Evolutionary conservation across 2,329 filamentous ascomycete species (phyloP), one percentile per base, ranked within the genome.

Genomic region (Aspergillus japonicus): DNA sequence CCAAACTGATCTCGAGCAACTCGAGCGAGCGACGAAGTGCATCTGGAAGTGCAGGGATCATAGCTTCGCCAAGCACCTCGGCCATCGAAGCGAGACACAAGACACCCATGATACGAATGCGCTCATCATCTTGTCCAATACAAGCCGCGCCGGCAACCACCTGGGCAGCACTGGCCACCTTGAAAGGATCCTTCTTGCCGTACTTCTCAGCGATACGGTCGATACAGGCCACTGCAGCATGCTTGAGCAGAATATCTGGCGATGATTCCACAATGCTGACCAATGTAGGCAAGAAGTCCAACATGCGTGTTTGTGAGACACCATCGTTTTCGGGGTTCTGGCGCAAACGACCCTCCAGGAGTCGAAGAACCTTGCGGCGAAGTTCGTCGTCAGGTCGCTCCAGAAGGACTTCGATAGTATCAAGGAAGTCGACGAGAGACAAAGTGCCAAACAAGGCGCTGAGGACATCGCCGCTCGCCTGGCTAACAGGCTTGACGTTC

Each of bases 181-280:
- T 88, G 66, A 89, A 86, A 1, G 89, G 82, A 69, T 96, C 91
- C 74, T 93, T 96, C 81, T 95, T 96, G 66, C 95, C 96, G 73
- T 96, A 98, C 74, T 94, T 94, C 77, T 97, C 93, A 2, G 91
- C 86, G 63, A 99, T 96, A 75, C 91, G 91, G 77, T 97, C 93
- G 49, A 98, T 89, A 68, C 94, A 98, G 39, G 88, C 87, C 62
- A 99, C 88, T 1, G 93, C 91, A 11, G 91, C 92, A 68, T 92
- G 89, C 77, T 94, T 92, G 73, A 95, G 89, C 29, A 87, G 82
- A 56, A 89, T 84, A 65, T 95, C 88, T 33, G 84, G 80, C 6
- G 90, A 89, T 53, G 89, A 85, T 57, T 88, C 82, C 60, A 99
- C 86, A 50, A 96, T 90, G 21, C 84, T 82, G 19, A 90, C 91